Base-by-base conservation (phyloP, 2,329 filamentous ascomycete genomes). In the Fusarium citri region DNA sequence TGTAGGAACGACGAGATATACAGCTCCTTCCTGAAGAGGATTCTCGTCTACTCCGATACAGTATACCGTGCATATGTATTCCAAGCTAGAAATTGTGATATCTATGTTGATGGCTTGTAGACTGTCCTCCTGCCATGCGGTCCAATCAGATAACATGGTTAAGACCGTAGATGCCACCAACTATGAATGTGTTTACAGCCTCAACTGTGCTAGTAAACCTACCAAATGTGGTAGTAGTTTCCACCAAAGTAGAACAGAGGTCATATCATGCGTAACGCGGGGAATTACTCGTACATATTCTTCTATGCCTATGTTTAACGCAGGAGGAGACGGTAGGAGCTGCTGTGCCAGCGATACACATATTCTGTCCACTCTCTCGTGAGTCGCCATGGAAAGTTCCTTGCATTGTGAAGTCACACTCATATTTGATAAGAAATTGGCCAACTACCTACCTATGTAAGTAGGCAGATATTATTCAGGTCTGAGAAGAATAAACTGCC, bases 1-100 rank as follows among this genome's bases (percentile, higher is more conserved):
- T 0, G 76, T 76, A n/a, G 78, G 78, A 53, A 80, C 75, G 2
- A 81, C 72, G 59, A 41, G 7, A 14, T 81, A 82, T 1, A 74
- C 78, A 28, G 78, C 75, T 18, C 79, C 77, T 5, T 78, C 76
- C 3, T 66, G 50, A 4, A 65, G 69, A 5, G 68, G 69, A 3
- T 69, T 61, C 1, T 69, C 66, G 5, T 76, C 68, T 15, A 80
- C 55, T 26, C 76, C 76, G 16, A 82, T 66, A 8, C 76, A 73
- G n/a, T n/a, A n/a, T 37, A 37, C 34, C 18, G 34, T 37, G 34
- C 34, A 37, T 1, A 80, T 51, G 25, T 79, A 78, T 31, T 78
- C 77, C 12, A 71, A 75, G 12, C 74, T 71, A 3, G 70, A 66
- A 28, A 69, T 76, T 37, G 71, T 50, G 3, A 82, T 61, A 1